Evolutionary conservation across 1,139 yeast genomes (phyloP).

Genomic region (Nakaseomyces glabratus): DNA sequence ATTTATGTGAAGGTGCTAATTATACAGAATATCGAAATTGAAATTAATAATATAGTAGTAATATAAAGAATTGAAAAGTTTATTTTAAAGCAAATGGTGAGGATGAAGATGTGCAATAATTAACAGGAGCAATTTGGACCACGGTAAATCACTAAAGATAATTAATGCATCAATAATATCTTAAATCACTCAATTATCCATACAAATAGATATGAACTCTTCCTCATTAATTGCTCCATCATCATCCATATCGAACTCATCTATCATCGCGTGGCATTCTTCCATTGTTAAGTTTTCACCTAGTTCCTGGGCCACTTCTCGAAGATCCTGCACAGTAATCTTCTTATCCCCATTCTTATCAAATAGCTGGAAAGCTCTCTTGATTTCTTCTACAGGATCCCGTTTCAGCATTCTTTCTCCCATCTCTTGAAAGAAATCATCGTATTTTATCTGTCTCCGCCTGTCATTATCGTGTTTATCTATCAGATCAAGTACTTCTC

Average conservation of each 20-base stretch:
- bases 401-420: conserved; percentile 71
- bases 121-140: too few species aligned
- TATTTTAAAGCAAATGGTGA: too few species aligned
- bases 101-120: too few species aligned
- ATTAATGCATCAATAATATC: too few species aligned
- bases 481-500: conserved; percentile 72
- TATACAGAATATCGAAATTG: too few species aligned
- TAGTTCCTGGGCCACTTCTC: conserved; percentile 84
- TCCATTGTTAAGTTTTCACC: conserved; percentile 91
- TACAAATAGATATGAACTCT: conserved; percentile 85
- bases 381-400: conserved; percentile 89
- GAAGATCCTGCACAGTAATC: conserved; percentile 69
- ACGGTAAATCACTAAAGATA: too few species aligned
- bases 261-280: conserved; percentile 93
- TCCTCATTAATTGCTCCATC: conserved; percentile 93
- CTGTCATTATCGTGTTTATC: conserved; percentile 77
- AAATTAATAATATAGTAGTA: too few species aligned
- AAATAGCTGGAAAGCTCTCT: conserved; percentile 81
- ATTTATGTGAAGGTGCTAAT: too few species aligned
- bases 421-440: conserved; percentile 58
- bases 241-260: conserved; percentile 92
- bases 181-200: conserved; percentile 39
- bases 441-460: conserved; percentile 63
- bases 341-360: conserved; percentile 87
- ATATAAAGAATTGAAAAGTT: too few species aligned